Percentiles rank a stretch among this genome's conserved stretches.
Conservation (phyloP, 2,329 filamentous ascomycete genomes). For the Xylariomycetidae sp. region DNA sequence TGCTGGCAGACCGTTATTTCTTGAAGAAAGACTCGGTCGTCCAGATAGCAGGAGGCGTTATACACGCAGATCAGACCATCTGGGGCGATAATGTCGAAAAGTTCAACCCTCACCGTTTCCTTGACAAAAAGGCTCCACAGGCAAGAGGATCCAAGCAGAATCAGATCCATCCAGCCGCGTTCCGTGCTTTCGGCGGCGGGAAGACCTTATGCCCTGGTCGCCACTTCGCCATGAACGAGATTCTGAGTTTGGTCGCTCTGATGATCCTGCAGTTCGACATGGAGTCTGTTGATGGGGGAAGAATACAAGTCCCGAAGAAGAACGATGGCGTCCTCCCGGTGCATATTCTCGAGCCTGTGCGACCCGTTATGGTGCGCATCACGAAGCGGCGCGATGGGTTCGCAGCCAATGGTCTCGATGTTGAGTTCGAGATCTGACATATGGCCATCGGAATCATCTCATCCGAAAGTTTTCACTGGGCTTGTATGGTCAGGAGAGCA, state of each 20-base stretch:
- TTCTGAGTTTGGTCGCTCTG: constrained; percentile 27
- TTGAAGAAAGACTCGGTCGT: constrained; percentile 36
- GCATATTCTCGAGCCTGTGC: constrained; percentile 24
- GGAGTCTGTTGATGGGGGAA: constrained; percentile 8
- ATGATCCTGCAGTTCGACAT: constrained; percentile 28
- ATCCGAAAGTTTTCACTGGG: too few relatives aligned
- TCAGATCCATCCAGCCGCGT: constrained; percentile 24
- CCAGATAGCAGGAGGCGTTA: constrained; percentile 37
- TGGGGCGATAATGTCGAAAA: constrained; percentile 36
- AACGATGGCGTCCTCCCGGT: constrained; percentile 23
- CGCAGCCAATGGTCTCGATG: background rate
- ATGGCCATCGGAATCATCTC: too few relatives aligned
- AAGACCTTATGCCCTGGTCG: constrained; percentile 34
- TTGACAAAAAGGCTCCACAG: constrained; percentile 11
- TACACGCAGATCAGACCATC: constrained; percentile 33
- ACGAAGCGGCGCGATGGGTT: constrained; percentile 6
- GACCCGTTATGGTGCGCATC: constrained; percentile 19
- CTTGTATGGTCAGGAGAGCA: too few relatives aligned
- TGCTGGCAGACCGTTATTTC: constrained; percentile 34
- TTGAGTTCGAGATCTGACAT: constrained; percentile 35
- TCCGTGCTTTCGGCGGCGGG: constrained; percentile 34
- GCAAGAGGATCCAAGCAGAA: constrained; percentile 6
- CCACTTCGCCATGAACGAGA: constrained; percentile 33
- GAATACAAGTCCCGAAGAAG: constrained; percentile 22
- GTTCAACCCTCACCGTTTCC: constrained; percentile 38